A percentile compares a stretch with the other conserved stretches of the same genome.
These are phyloP conservation scores for Colletotrichum sp. DNA, from an alignment of 2,329 filamentous ascomycete species.

Conservation along the genomic window DNA sequence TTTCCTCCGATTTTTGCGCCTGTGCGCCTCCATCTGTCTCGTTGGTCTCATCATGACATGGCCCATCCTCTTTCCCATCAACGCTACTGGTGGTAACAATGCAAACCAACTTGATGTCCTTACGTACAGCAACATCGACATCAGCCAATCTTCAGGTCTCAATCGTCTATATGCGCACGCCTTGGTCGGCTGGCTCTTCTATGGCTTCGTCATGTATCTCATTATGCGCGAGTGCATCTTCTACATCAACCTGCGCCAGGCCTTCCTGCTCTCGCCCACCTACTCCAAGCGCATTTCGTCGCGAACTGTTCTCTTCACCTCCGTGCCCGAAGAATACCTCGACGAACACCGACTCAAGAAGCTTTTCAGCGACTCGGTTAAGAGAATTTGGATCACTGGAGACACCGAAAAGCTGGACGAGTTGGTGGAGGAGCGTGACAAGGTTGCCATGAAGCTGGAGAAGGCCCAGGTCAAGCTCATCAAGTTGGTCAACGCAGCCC, in stretches of 20 bases:
- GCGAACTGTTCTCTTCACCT: conserved; percentile 86
- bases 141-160: conserved; percentile 51
- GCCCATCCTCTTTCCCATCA: conserved; percentile 86
- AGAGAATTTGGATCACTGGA: conserved; percentile 82
- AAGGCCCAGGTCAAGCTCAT: conserved; percentile 87
- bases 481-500: conserved; percentile 75
- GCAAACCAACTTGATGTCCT: conserved; percentile 76
- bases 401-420: conserved; percentile 81
- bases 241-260: conserved; percentile 92
- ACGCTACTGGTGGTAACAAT: conserved; percentile 77
- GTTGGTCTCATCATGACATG: conserved; percentile 85
- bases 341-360: conserved; percentile 77
- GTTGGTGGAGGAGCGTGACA: conserved; percentile 80
- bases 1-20: conserved; percentile 83
- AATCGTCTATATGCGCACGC: conserved; percentile 82
- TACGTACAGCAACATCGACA: conserved; percentile 76
- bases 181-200: conserved; percentile 83
- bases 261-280: conserved; percentile 84
- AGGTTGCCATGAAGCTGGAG: conserved; percentile 82
- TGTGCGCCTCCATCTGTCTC: conserved; percentile 77
- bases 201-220: conserved; percentile 86
- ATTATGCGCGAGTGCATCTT: conserved; percentile 88
- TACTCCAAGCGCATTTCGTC: conserved; percentile 89
- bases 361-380: conserved; percentile 83
- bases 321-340: conserved; percentile 80